These are phyloP conservation scores for Lentinula edodes DNA, from an alignment of 768 basidiomycete genomes.

Conservation along the genomic window DNA sequence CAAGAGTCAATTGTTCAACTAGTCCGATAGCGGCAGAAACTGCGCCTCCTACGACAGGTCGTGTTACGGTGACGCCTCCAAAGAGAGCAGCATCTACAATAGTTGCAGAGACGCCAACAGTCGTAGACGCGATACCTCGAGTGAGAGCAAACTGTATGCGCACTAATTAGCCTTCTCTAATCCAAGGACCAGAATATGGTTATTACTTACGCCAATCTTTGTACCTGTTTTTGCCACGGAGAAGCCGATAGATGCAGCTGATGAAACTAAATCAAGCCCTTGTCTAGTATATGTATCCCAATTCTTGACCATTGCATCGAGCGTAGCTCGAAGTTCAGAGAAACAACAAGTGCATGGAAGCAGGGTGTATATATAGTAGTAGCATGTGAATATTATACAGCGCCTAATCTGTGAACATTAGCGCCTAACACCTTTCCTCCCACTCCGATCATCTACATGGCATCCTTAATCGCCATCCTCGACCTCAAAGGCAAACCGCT, in stretches of 20 bases:
- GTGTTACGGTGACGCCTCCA: constrained; percentile 52
- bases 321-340: background rate
- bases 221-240: constrained; percentile 63
- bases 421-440: background rate
- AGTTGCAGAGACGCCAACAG: constrained; percentile 52
- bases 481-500: constrained; percentile 98
- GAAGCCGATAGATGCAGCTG: constrained; percentile 61
- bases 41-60: constrained; percentile 51
- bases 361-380: background rate
- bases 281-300: constrained; percentile 52
- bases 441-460: constrained; percentile 25
- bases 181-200: background rate
- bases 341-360: background rate
- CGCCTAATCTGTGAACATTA: background rate
- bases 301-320: constrained; percentile 28
- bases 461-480: constrained; percentile 82
- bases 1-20: constrained; percentile 67
- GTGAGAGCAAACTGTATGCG: constrained; percentile 58
- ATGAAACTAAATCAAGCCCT: constrained; percentile 62
- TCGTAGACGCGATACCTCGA: constrained; percentile 52
- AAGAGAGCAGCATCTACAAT: constrained; percentile 65
- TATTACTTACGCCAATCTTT: constrained; percentile 56
- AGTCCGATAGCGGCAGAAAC: constrained; percentile 58
- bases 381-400: background rate
- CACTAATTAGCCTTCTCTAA: background rate